Base-by-base conservation (phyloP, 495 filamentous ascomycete genomes). In the Lepraria neglecta region DNA sequence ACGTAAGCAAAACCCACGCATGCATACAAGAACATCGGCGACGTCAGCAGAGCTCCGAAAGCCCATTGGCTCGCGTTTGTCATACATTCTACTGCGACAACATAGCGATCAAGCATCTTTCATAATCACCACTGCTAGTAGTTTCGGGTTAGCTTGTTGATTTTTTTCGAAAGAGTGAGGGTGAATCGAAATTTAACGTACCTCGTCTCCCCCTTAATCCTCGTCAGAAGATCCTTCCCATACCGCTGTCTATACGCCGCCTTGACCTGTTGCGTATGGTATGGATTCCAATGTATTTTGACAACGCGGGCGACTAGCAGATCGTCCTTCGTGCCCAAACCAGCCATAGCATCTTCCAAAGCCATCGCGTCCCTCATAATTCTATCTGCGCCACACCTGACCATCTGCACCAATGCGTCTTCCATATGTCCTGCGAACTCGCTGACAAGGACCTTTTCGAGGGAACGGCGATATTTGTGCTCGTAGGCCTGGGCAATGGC, bases 351-450 rank as follows among this genome's bases (percentile, higher is more conserved):
- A 17, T 88, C 87, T 69, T 97, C 91, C 15, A 97, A 76, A 9
- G 86, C 73, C 28, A 80, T 76, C 0, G 94, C 92, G 67, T 96
- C 92, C 48, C 88, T 82, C 80, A 87, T 85, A 27, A 87, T 88
- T 55, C 86, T 87, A 67, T 97, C 89, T 12, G 82, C 73, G 6
- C 88, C 94, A 0, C 82, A 79, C n/a, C 81, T 81, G 5, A 96
- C 74, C 73, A 95, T 89, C 57, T 82, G 83, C 45, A 91, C 71
- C n/a, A 96, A 73, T 0, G 90, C 91, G 30, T 87, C 80, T 73
- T 92, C 82, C 90, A 97, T 96, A 67, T 97, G 92, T 0, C 92
- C 92, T 1, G 85, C 87, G 73, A 96, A 95, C 68, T 94, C 86
- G 75, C 80, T 86, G 56, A 81, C 78, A 46, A 97, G 80, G 56